Evolutionary conservation across 2,329 filamentous ascomycete genomes (phyloP).

Genomic region (Ophiostoma ulmi): DNA sequence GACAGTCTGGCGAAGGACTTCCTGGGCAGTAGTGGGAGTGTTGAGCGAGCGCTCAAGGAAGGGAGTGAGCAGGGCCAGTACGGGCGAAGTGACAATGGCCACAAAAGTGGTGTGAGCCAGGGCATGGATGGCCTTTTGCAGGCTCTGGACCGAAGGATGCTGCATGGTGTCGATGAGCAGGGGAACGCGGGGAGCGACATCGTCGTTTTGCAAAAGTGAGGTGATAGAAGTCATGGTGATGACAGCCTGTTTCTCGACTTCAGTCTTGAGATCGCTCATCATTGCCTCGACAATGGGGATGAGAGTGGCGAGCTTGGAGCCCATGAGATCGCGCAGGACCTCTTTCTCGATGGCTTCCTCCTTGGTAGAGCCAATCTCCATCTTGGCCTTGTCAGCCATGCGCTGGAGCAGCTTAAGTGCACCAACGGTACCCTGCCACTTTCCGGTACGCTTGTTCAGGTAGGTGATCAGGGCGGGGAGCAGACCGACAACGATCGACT

Average conservation of each 20-base stretch:
- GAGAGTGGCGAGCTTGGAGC: conserved; percentile 74
- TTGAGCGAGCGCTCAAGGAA: conserved; percentile 92
- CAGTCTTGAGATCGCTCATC: conserved; percentile 94
- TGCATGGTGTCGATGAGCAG: conserved; percentile 93
- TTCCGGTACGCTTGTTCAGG: conserved; percentile 76
- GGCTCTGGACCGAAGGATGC: conserved; percentile 78
- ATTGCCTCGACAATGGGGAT: conserved; percentile 87
- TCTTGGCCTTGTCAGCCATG: conserved; percentile 92
- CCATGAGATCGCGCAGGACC: conserved; percentile 83
- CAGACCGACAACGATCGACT: conserved; percentile 77
- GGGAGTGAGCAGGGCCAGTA: conserved; percentile 88
- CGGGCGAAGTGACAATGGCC: conserved; percentile 88
- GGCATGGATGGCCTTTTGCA: conserved; percentile 94
- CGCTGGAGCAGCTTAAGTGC: conserved; percentile 79
- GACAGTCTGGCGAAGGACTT: conserved; percentile 90
- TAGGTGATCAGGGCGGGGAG: conserved; percentile 72
- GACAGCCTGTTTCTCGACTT: conserved; percentile 83
- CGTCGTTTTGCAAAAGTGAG: conserved; percentile 89
- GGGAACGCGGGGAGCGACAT: conserved; percentile 86
- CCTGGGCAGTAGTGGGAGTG: conserved; percentile 82
- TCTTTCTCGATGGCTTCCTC: conserved; percentile 87
- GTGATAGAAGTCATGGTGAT: conserved; percentile 90
- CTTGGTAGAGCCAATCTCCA: conserved; percentile 69
- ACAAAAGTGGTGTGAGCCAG: conserved; percentile 98
- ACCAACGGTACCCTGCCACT: conserved; percentile 94